Evolutionary conservation across 306 rosid genomes (phyloP).

Genomic region (Acmispon strigosus): DNA sequence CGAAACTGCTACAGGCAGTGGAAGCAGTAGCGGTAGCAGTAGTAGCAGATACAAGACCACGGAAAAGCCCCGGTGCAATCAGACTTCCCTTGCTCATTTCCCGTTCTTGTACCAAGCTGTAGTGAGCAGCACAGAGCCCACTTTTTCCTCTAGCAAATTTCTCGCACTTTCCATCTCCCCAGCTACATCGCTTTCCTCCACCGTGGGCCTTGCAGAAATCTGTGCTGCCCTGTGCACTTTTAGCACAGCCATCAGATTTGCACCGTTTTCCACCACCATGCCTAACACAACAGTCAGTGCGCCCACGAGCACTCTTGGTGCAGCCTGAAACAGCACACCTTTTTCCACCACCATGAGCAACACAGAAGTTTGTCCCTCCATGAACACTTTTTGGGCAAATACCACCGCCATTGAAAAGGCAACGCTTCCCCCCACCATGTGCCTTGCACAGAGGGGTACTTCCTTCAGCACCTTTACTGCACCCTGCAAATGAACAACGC

Average conservation of each 20-base stretch:
- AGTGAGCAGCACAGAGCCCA: conserved; percentile 95
- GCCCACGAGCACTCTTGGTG: conserved; percentile 96
- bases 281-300: conserved; percentile 91
- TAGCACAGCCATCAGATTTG: conserved; percentile 66
- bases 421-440: conserved; percentile 98
- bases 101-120: conserved; percentile 61
- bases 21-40: conserved; percentile 28
- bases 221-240: conserved; percentile 99
- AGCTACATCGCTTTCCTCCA: conserved; percentile 87
- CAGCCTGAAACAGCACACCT: conserved; percentile 85
- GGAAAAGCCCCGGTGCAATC: conserved; percentile 82
- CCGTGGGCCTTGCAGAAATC: conserved; percentile 99
- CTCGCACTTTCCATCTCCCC: conserved; percentile 92
- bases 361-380: conserved; percentile 94
- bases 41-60: conserved; percentile 57
- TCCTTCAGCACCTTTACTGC: conserved; percentile 99
- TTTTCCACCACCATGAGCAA: conserved; percentile 99
- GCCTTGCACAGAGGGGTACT: conserved; percentile 99
- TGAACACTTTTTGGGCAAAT: conserved; percentile 97
- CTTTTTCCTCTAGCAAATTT: conserved; percentile 95
- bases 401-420: conserved; percentile 91
- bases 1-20: conserved; percentile 52
- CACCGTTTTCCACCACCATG: conserved; percentile 98
- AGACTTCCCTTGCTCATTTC: conserved; percentile 53
- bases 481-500: conserved; percentile 82